Base-by-base conservation (phyloP, 768 basidiomycete genomes). In the Jaapia argillacea region DNA sequence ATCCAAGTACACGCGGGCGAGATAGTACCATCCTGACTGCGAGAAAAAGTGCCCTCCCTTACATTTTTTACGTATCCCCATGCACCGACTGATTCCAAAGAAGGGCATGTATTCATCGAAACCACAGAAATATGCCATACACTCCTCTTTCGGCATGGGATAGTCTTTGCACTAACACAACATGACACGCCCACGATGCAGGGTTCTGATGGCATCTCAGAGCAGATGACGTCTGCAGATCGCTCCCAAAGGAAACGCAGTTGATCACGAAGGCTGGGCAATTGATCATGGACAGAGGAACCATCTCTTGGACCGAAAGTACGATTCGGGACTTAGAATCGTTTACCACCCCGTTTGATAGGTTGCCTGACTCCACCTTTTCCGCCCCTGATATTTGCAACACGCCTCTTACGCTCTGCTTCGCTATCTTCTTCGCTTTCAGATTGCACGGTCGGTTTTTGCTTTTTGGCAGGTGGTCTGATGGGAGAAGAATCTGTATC, bases 281-380 rank as follows among this genome's bases (percentile, higher is more conserved):
- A 38, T 13, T 43, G 47, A 36, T 47, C 49, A 50, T 45, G 43
- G 41, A 48, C 42, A 42, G 46, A 43, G 43, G 36, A 45, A 48
- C 21, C 16, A 38, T n/a, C 36, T 44, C 22, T n/a, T 42, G 35
- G 24, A 7, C n/a, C 21, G 16, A 13, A 40, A 40, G 6, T 16
- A 18, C 14, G 43, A 18, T 42, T 22, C 41, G 6, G 22, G 42
- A 38, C 48, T 70, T 69, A 85, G 66, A 85, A 88, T 48, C 80
- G 73, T 58, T 76, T 83, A 24, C 79, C 82, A 26, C 81, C 81
- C 50, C 85, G 74, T 61, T 79, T 86, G 48, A 87, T 66, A 4
- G 85, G 85, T 51, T 88, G 85, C 52, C 77, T 73, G 36, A 77
- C 68, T 31, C 78, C 78, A 43, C 77, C 66, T 47, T 68, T 66